Evolutionary conservation across 768 basidiomycete genomes (phyloP).

Genomic region (Strobilomyces confusus): DNA sequence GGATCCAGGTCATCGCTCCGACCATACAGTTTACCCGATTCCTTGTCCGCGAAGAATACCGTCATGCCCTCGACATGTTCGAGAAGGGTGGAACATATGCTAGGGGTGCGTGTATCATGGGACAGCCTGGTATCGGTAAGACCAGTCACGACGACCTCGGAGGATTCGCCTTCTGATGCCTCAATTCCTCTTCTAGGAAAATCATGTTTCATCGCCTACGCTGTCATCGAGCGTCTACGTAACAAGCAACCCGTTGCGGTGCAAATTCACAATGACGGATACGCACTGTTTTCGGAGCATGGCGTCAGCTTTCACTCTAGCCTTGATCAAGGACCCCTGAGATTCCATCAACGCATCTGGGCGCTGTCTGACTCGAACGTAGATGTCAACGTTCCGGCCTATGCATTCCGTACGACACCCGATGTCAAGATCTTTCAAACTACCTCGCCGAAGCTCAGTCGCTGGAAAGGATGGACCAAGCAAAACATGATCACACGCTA

Average conservation of each 20-base stretch:
- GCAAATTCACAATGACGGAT: conserved; percentile 2
- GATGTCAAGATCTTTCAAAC: conserved; percentile 3
- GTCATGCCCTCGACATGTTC: not conserved
- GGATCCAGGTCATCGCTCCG: not conserved
- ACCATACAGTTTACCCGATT: not conserved
- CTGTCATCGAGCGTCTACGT: conserved; percentile 3
- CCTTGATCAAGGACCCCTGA: not conserved
- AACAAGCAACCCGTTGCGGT: not conserved
- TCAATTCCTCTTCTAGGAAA: not conserved
- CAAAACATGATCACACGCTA: not conserved
- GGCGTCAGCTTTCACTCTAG: not conserved
- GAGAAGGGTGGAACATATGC: not conserved
- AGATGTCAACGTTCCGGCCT: not conserved
- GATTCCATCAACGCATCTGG: not conserved
- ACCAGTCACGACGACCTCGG: not conserved
- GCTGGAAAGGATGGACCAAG: conserved; percentile 7
- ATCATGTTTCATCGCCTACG: conserved; percentile 7
- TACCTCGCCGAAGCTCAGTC: not conserved
- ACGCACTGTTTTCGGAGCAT: not conserved
- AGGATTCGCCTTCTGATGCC: not conserved
- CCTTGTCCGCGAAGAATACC: conserved; percentile 4
- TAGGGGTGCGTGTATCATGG: conserved; percentile 1
- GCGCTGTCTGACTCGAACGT: conserved; percentile 2
- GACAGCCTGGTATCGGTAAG: conserved; percentile 8
- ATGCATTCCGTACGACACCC: not conserved